phyloP scores from a whole-genome alignment of 2,329 filamentous ascomycete genomes.

The Monilinia fructigena region DNA sequence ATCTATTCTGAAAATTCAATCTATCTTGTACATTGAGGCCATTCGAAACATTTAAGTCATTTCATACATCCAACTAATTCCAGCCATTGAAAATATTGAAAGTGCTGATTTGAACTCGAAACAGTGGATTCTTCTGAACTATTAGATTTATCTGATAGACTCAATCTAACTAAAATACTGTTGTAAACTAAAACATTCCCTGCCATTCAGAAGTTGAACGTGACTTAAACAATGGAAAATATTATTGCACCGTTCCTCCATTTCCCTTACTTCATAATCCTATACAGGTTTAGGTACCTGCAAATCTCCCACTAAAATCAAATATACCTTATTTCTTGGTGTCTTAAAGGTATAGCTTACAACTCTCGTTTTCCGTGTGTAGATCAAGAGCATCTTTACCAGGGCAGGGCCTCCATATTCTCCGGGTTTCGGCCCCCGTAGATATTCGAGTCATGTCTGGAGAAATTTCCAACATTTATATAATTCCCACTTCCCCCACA shows the following conservation, averaged over 20 bases:
- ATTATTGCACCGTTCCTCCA: neutral
- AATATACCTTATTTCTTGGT: neutral
- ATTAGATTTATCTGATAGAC: no score
- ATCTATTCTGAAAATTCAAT: neutral
- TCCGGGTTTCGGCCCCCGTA: no score
- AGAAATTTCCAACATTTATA: neutral
- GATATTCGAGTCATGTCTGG: no score
- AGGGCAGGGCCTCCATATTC: neutral
- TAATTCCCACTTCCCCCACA: neutral
- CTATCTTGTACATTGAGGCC: no score
- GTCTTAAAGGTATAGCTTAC: neutral
- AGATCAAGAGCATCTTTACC: neutral
- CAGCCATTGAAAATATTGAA: neutral
- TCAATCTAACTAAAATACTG: neutral
- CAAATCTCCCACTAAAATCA: neutral
- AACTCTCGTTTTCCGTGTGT: no score
- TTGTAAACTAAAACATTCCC: neutral
- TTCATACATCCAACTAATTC: neutral
- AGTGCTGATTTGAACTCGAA: neutral
- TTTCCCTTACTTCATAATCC: neutral
- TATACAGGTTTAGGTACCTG: neutral
- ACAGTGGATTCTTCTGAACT: neutral
- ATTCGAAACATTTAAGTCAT: neutral
- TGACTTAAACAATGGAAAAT: no score
- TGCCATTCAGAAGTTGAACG: no score